Evolutionary conservation across 1,284 basidiomycete genomes (phyloP), one percentile per base, ranked within the genome.

Genomic region (Pisolithus thermaeus): DNA sequence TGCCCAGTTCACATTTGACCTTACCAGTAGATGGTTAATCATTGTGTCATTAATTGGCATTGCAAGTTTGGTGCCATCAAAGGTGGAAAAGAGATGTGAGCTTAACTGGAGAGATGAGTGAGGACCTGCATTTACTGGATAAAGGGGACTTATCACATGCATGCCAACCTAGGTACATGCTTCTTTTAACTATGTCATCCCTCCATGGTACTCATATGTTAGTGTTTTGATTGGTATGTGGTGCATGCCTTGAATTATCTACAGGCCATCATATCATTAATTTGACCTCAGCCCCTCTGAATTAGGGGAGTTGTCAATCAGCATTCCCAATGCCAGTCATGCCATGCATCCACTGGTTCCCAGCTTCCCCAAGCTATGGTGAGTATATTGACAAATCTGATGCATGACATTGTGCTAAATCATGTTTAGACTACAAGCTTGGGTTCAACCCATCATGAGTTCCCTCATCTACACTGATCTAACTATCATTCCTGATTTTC

Each of bases 261-360:
- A 12, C 32, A 60, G 88, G 85, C 93, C 93, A 0, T 97, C 93
- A 93, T 92, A 96, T 67, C 84, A 92, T 40, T 97, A 96, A 73
- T 97, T 95, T 60, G 92, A 97, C 67, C 73, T 97, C 53, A 80
- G 66, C n/a, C 88, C 89, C 1, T 87, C 87, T 2, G 92, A 95
- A 67, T 83, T 95, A 37, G 96, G 94, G 14, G 97, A 99, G 71
- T 78, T 99, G 23, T 25, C 23, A 9, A 88, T 99, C 52, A 94
- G 94, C 36, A 83, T 97, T 55, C 92, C 92, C 20, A 91, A 92
- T 57, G 92, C 93, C 23, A 95, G 95, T 23, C 83, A 87, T 53
- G 77, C 95, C 3, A 90, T 99, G 2, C 92, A 98, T 66, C n/a
- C 82, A 90, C 81, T 97, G 3, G 95, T 99, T 0, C 93, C 98